Evolutionary conservation across 306 rosid genomes (phyloP), one percentile per base, ranked within the genome.

Genomic region (Dalbergia oliveri): DNA sequence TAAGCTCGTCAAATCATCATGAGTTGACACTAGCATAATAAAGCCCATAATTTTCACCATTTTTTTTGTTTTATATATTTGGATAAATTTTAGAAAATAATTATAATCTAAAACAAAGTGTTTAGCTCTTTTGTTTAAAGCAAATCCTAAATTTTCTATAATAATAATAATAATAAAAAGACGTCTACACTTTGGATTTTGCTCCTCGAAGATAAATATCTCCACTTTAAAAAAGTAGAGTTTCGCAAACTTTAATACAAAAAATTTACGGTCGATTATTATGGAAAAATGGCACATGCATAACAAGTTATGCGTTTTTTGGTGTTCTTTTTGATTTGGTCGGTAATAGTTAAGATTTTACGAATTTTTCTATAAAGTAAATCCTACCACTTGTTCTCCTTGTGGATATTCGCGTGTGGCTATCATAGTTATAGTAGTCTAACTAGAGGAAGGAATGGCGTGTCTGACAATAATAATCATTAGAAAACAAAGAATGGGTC

Each of bases 401-500:
- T 47, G 53, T 47, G 53, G 53, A 47, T 47, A 11, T 11, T 47
- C 4, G 4, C 4, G 53, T 10, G 53, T 47, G 15, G 53, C 15
- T 3, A 47, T 11, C 53, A 47, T 47, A 47, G 53, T 47, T 47
- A 47, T 13, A 4, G 23, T 15, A 51, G 3, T 16, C 58, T 15
- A 51, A 51, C 6, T 51, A 21, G 1, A 21, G 58, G 4, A 18
- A 6, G 58, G 21, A 15, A 14, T 51, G 18, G 3, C 8, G 8
- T 69, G 59, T 58, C 53, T 7, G 0, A 15, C 13, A 5, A 37
- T 5, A 21, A 19, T 35, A 12, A 60, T 21, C 1, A 11, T 76
- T 66, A 43, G 44, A 31, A 67, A 74, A 58, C 57, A 37, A 57
- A 57, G 68, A 67, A 45, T 57, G 43, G 35, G 79, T 80, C 67